Evolutionary conservation across 176 grass and related monocot species (phyloP), one percentile per base, ranked within the genome.

Genomic region (Elymus sibiricus): DNA sequence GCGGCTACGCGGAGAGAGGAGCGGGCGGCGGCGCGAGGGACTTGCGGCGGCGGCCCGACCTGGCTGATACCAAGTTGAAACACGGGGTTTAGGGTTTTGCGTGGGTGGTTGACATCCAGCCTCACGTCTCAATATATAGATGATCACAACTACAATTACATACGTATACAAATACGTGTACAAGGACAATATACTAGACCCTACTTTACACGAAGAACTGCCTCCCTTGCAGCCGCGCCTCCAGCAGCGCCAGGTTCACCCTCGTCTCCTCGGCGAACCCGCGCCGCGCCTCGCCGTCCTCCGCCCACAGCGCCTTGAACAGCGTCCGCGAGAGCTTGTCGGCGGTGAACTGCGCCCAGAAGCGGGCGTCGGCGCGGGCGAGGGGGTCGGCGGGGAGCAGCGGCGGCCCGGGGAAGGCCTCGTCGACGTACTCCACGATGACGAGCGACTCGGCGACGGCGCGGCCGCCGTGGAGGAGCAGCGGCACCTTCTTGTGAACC

Each of bases 401-500:
- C 3, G 43, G 43, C 1, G 60, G 47, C 0, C 86, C 86, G 4
- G 4, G 26, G 25, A 82, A 88, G 44, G 77, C 55, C 73, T 86
- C 83, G 34, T 90, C 83, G n/a, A 86, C n/a, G 39, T 90, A 90
- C 51, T 90, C 79, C 10, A 90, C 26, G 70, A 85, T 49, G 27
- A 81, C 38, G 3, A 81, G 62, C 0, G 79, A 81, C 19, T 67
- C 62, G 11, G 9, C 0, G 16, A 81, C 11, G 27, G 79, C 26
- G 35, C 2, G 68, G 37, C 19, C 40, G 61, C 65, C 55, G 29
- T 86, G 83, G 70, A 82, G 68, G 77, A 90, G 68, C 4, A 90
- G 77, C 29, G 83, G 83, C 7, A 86, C 21, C 12, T 32, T 24
- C 46, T 60, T 86, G 62, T 82, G 6, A 11, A 81, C 6, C 3